These are phyloP conservation scores for Botrytis deweyae DNA, from an alignment of 2,329 filamentous ascomycete species.

Conservation along the genomic window DNA sequence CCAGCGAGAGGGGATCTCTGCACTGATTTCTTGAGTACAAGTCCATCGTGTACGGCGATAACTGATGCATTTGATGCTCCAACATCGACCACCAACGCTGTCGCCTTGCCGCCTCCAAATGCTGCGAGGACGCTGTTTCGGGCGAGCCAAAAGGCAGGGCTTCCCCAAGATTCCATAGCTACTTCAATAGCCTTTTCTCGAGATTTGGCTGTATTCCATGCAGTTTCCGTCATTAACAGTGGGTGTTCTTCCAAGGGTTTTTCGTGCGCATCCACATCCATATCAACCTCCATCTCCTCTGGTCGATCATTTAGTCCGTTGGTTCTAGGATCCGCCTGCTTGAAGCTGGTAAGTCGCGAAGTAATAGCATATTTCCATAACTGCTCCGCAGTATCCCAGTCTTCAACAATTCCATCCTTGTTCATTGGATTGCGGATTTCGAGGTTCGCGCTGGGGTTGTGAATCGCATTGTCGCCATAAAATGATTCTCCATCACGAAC, in stretches of 20 bases:
- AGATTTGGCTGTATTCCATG: constrained; percentile 85
- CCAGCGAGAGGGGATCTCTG: constrained; percentile 84
- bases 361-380: constrained; percentile 94
- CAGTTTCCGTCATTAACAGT: constrained; percentile 87
- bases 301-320: constrained; percentile 74
- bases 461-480: constrained; percentile 89
- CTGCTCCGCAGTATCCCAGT: constrained; percentile 89
- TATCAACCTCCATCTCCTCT: constrained; percentile 46
- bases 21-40: constrained; percentile 88
- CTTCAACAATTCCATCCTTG: constrained; percentile 84
- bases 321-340: constrained; percentile 65
- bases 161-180: constrained; percentile 95
- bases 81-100: constrained; percentile 87
- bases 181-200: constrained; percentile 94
- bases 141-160: constrained; percentile 90
- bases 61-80: constrained; percentile 87
- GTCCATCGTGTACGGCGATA: constrained; percentile 88
- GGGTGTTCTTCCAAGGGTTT: constrained; percentile 87
- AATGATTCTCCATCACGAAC: constrained; percentile 55
- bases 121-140: constrained; percentile 85
- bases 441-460: constrained; percentile 70
- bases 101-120: constrained; percentile 90
- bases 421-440: constrained; percentile 92
- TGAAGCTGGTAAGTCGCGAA: constrained; percentile 78
- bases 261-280: constrained; percentile 59